Percentiles rank a stretch among this genome's conserved stretches.
These are phyloP conservation scores for Dendrobium catenatum DNA, from an alignment of 106 monocot species.

Conservation along the genomic window DNA sequence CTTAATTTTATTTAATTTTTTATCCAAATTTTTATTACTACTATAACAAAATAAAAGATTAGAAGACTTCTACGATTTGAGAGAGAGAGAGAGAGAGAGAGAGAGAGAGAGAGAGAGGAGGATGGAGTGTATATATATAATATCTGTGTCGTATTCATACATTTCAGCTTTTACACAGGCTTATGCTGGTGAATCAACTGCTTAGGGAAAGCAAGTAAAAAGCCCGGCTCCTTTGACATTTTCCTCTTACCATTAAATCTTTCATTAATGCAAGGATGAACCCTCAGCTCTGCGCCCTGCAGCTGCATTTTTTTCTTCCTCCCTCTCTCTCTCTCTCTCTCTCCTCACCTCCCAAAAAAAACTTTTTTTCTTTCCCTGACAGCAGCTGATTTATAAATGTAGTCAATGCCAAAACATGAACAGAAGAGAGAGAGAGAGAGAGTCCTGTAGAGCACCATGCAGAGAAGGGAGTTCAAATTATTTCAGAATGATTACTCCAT, in stretches of 20 bases:
- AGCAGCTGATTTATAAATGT: background rate
- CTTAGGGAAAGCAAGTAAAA: background rate
- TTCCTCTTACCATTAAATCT: background rate
- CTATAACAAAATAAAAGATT: too few relatives aligned
- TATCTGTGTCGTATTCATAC: background rate
- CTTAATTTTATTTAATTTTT: too few relatives aligned
- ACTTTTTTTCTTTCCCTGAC: background rate
- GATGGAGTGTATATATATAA: too few relatives aligned
- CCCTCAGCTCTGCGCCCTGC: background rate
- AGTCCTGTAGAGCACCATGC: background rate
- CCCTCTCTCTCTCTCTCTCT: background rate
- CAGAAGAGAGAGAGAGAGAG: conserved; percentile 1
- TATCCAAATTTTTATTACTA: too few relatives aligned
- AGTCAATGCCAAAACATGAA: background rate
- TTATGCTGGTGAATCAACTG: background rate
- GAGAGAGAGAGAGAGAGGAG: background rate
- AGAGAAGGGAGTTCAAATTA: conserved; percentile 1
- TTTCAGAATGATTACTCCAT: conserved; percentile 3
- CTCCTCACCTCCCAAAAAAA: background rate
- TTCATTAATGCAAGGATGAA: background rate
- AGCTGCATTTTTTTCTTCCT: background rate
- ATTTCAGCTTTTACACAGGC: background rate
- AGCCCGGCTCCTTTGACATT: background rate
- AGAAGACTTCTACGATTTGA: background rate
- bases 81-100: background rate